Evolutionary conservation across 2,329 filamentous ascomycete species (phyloP).

Genomic region (Pseudonectria foliicola): DNA sequence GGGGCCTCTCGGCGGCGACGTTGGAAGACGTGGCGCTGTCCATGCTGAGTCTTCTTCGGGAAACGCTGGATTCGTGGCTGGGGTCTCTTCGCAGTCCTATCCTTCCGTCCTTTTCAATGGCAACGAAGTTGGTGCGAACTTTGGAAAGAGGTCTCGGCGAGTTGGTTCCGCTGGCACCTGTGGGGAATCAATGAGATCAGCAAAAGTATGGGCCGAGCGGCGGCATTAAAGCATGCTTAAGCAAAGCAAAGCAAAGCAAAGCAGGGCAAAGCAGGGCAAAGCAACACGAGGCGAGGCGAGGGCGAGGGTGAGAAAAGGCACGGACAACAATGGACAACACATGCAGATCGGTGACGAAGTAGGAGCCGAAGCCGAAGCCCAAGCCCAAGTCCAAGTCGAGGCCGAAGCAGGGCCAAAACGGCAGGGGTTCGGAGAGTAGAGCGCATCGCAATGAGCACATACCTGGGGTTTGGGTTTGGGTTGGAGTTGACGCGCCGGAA

Average conservation of each 20-base stretch:
- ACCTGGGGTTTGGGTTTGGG: conserved; percentile 25
- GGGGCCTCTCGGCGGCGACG: conserved; percentile 30
- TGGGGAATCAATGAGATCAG: conserved; percentile 15
- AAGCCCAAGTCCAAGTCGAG: background rate
- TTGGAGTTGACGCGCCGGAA: conserved; percentile 42
- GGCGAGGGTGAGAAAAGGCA: too few relatives aligned
- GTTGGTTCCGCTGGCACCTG: conserved; percentile 32
- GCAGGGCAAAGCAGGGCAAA: conserved; percentile 3
- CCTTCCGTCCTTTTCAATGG: conserved; percentile 59
- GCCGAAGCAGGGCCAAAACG: background rate
- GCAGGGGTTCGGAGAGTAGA: too few relatives aligned
- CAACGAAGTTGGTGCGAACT: conserved; percentile 68
- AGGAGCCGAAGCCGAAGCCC: background rate
- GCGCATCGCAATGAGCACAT: conserved; percentile 8
- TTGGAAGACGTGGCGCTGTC: conserved; percentile 29
- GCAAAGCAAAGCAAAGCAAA: conserved; percentile 9
- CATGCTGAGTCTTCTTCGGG: conserved; percentile 29
- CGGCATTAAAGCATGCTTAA: background rate
- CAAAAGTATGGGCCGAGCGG: conserved; percentile 4
- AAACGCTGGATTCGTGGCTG: conserved; percentile 32
- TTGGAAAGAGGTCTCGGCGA: conserved; percentile 64
- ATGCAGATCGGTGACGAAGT: too few relatives aligned
- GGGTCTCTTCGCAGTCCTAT: conserved; percentile 42
- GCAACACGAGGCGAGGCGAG: background rate
- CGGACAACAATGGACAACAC: too few relatives aligned